phyloP scores from a whole-genome alignment of 805 yeast genomes.

The Yarrowia porcina region DNA sequence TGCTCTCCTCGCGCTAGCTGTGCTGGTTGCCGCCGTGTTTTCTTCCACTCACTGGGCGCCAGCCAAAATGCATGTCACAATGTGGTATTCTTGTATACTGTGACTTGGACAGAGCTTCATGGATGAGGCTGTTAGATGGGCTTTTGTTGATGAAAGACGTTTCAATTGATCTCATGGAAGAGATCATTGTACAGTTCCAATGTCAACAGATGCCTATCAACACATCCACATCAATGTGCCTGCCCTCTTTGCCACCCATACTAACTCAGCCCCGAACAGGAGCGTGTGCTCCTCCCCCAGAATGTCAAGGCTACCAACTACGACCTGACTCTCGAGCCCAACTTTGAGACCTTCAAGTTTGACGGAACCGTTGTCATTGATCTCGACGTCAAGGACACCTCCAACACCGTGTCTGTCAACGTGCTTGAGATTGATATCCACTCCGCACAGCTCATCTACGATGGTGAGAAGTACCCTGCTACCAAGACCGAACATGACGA shows the following conservation, averaged over 20 bases:
- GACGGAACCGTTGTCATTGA: slow-evolving; percentile 42
- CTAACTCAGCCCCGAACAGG: slow-evolving; percentile 26
- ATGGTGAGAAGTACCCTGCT: slow-evolving; percentile 36
- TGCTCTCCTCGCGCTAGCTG: slow-evolving; percentile 7
- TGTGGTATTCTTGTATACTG: slow-evolving; percentile 22
- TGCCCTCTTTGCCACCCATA: background rate
- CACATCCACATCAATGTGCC: background rate
- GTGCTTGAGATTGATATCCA: slow-evolving; percentile 61
- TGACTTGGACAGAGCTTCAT: background rate
- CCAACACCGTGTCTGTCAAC: slow-evolving; percentile 54
- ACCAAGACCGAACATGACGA: slow-evolving; percentile 41
- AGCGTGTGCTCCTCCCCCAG: slow-evolving; percentile 53
- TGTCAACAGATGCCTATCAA: background rate
- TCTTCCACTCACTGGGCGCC: slow-evolving; percentile 13
- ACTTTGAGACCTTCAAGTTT: slow-evolving; percentile 43
- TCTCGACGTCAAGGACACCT: slow-evolving; percentile 44
- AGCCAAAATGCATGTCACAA: slow-evolving; percentile 25
- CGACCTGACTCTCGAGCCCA: slow-evolving; percentile 63
- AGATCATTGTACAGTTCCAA: background rate
- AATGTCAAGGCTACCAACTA: slow-evolving; percentile 73
- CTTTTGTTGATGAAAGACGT: background rate
- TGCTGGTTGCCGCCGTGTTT: slow-evolving; percentile 17
- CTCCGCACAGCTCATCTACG: slow-evolving; percentile 42
- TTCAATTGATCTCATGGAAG: background rate
- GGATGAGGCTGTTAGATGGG: background rate